phyloP scores from a whole-genome alignment of 768 basidiomycete genomes.

The Psilocybe subaeruginosa region DNA sequence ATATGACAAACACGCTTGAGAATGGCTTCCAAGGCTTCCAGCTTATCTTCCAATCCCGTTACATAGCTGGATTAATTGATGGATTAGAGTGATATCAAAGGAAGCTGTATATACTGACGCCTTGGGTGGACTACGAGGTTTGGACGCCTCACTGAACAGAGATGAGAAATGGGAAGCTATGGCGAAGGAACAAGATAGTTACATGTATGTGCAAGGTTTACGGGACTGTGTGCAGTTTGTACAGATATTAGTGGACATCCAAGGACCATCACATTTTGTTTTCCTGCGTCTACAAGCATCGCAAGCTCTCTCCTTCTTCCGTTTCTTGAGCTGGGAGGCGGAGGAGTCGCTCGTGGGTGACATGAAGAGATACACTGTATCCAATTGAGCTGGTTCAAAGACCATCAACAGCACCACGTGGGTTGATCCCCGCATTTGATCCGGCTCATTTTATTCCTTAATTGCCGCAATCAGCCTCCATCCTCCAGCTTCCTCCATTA shows the following conservation, averaged over 20 bases:
- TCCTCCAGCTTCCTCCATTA: not conserved
- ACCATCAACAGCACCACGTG: not conserved
- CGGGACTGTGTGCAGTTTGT: conserved; percentile 57
- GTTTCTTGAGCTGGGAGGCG: conserved; percentile 34
- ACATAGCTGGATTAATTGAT: conserved; percentile 46
- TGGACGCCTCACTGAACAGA: conserved; percentile 55
- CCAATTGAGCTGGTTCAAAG: not conserved
- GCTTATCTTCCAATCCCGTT: conserved; percentile 57
- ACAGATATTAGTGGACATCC: conserved; percentile 51
- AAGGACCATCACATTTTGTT: conserved; percentile 63
- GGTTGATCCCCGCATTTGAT: conserved; percentile 6
- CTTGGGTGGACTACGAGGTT: conserved; percentile 69
- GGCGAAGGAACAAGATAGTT: conserved; percentile 23
- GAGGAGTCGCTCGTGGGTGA: conserved; percentile 13
- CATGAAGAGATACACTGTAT: conserved; percentile 8
- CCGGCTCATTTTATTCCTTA: conserved; percentile 1
- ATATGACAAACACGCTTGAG: conserved; percentile 45
- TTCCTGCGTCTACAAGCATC: conserved; percentile 62
- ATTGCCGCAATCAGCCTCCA: not conserved
- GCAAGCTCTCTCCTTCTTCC: conserved; percentile 58
- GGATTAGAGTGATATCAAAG: not conserved
- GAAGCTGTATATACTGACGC: conserved; percentile 45
- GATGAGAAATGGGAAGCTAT: conserved; percentile 2
- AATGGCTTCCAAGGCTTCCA: conserved; percentile 58
- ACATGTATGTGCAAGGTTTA: conserved; percentile 66